Percentiles rank a stretch among this genome's conserved stretches.
Conservation (phyloP, 257 asterid genomes). For the Ilex asprella region DNA sequence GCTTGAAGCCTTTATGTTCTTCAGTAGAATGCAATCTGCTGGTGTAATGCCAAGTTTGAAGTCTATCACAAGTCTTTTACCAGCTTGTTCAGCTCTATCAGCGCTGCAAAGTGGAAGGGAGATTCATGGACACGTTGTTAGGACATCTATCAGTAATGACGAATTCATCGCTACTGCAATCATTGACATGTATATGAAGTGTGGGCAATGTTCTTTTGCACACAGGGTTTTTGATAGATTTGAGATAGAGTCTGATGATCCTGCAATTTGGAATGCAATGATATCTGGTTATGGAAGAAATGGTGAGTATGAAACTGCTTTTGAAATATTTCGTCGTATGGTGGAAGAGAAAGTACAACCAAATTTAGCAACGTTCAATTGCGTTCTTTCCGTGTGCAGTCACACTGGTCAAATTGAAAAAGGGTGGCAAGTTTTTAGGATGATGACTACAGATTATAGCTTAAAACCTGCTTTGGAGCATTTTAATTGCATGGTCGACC, state of each 20-base stretch:
- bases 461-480: conserved; percentile 63
- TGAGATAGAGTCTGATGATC: conserved; percentile 43
- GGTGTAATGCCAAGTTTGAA: conserved; percentile 37
- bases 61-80: conserved; percentile 57
- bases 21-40: conserved; percentile 54
- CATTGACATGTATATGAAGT: conserved; percentile 87
- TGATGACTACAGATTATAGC: conserved; percentile 43
- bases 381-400: conserved; percentile 70
- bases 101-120: conserved; percentile 42
- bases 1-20: conserved; percentile 53
- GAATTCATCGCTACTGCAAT: conserved; percentile 60
- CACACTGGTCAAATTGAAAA: conserved; percentile 52
- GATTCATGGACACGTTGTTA: conserved; percentile 57
- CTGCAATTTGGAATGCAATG: conserved; percentile 91
- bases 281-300: conserved; percentile 83
- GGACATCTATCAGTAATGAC: conserved; percentile 33
- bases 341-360: conserved; percentile 52
- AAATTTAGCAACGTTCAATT: conserved; percentile 57
- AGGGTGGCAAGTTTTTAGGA: conserved; percentile 54
- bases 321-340: conserved; percentile 52
- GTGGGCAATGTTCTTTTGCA: conserved; percentile 50
- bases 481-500: conserved; percentile 50
- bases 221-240: conserved; percentile 39
- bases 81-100: conserved; percentile 55
- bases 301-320: conserved; percentile 58